Conservation (phyloP, 805 yeast species). For the Candida broadrunensis region DNA sequence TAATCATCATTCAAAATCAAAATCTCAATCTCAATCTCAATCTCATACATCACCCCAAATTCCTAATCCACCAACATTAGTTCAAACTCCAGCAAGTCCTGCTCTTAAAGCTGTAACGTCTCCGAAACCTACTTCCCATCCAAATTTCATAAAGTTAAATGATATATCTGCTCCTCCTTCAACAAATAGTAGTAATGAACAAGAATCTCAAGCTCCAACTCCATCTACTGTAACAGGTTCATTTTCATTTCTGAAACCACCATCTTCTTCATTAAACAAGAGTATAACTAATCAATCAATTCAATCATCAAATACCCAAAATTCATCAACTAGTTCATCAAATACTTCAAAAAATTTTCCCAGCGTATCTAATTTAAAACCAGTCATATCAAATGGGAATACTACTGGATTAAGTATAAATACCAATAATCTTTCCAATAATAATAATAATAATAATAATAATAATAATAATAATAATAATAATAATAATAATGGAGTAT, state of each 20-base stretch:
- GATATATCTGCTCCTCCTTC: neutral
- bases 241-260: neutral
- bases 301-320: neutral
- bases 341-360: neutral
- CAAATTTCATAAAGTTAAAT: neutral
- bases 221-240: neutral
- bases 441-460: neutral
- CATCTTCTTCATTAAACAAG: neutral
- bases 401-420: too few species aligned
- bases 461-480: neutral
- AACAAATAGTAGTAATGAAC: neutral
- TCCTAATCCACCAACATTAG: neutral
- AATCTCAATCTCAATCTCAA: neutral
- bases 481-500: neutral
- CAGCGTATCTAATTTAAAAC: neutral
- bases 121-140: neutral
- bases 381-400: neutral
- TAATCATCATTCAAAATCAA: neutral
- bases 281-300: neutral
- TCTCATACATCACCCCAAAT: too few species aligned
- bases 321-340: neutral
- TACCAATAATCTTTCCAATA: neutral
- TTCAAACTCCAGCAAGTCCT: neutral
- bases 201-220: neutral
- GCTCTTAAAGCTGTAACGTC: neutral